These are phyloP conservation scores for Penicillium goetzii DNA, from an alignment of 495 filamentous ascomycete genomes.

Conservation along the genomic window DNA sequence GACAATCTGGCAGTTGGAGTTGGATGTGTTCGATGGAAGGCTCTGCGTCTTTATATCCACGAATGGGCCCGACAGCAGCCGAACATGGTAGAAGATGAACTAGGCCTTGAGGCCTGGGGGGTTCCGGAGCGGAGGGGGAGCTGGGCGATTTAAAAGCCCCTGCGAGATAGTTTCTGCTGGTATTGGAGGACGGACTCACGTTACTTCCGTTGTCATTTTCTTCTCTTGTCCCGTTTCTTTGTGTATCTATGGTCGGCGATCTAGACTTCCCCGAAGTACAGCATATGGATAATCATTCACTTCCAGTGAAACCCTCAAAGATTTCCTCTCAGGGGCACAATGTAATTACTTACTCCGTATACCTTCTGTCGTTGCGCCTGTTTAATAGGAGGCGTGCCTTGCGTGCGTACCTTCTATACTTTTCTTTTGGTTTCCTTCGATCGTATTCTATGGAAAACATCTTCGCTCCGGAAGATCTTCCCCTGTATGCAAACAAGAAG, in stretches of 20 bases:
- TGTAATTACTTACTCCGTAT: background rate
- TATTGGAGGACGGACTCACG: background rate
- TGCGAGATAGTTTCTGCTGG: background rate
- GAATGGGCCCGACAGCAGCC: constrained; percentile 87
- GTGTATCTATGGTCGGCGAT: background rate
- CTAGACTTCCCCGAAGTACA: background rate
- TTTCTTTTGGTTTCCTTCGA: background rate
- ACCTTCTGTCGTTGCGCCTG: background rate
- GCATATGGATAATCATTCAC: background rate
- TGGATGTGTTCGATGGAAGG: constrained; percentile 74
- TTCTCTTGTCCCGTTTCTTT: background rate
- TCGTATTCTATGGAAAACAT: no score
- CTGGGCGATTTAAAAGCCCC: constrained; percentile 68
- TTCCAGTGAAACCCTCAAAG: background rate
- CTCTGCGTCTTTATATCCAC: constrained; percentile 75
- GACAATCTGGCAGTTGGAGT: constrained; percentile 47
- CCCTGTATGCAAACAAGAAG: background rate
- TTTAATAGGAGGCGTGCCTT: background rate
- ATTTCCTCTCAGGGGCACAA: background rate
- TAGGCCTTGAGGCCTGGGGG: constrained; percentile 66
- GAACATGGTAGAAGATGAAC: constrained; percentile 56
- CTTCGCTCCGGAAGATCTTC: no score
- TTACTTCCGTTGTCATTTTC: constrained; percentile 1
- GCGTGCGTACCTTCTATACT: background rate
- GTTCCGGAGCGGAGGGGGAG: constrained; percentile 74